Percentiles rank a stretch among this genome's conserved stretches.
Evolutionary conservation across 2,329 filamentous ascomycete genomes (phyloP).

Genomic region (Colletotrichum sp.): DNA sequence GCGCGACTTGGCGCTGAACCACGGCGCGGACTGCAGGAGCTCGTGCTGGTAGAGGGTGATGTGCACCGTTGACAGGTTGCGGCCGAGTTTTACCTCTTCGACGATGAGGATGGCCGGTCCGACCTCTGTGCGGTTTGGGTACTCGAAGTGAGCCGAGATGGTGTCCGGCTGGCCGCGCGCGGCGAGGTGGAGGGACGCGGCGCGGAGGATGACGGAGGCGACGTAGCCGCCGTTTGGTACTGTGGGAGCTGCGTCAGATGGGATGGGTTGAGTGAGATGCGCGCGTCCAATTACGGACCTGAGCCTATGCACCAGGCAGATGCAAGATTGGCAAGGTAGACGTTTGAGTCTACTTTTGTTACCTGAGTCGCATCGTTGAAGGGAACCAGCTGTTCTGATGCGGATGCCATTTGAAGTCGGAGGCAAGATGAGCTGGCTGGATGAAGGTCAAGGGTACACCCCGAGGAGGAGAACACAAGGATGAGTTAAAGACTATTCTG

Average conservation of each 20-base stretch:
- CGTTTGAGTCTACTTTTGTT: constrained; percentile 24
- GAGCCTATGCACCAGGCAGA: constrained; percentile 30
- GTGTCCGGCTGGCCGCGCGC: constrained; percentile 40
- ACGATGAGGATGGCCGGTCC: constrained; percentile 44
- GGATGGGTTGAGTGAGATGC: no score
- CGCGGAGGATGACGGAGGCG: constrained; percentile 43
- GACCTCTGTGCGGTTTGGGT: constrained; percentile 40
- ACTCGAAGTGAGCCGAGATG: constrained; percentile 46
- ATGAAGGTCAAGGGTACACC: background rate
- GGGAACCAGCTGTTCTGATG: constrained; percentile 11
- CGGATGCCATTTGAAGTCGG: background rate
- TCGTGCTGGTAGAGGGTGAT: constrained; percentile 45
- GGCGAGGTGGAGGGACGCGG: constrained; percentile 37
- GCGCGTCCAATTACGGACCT: background rate
- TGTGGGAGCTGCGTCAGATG: constrained; percentile 12
- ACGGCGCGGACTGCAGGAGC: constrained; percentile 36
- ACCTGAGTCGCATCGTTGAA: constrained; percentile 27
- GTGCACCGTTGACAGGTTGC: constrained; percentile 45
- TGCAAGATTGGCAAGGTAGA: constrained; percentile 26
- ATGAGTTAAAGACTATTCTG: background rate
- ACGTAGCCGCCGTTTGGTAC: constrained; percentile 55
- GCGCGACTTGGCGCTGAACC: constrained; percentile 36
- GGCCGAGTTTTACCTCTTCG: constrained; percentile 46
- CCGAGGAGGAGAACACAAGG: background rate
- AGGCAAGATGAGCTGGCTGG: background rate